Base-by-base conservation (phyloP, 116 monocot genomes). In the Dioscorea cayenensis region DNA sequence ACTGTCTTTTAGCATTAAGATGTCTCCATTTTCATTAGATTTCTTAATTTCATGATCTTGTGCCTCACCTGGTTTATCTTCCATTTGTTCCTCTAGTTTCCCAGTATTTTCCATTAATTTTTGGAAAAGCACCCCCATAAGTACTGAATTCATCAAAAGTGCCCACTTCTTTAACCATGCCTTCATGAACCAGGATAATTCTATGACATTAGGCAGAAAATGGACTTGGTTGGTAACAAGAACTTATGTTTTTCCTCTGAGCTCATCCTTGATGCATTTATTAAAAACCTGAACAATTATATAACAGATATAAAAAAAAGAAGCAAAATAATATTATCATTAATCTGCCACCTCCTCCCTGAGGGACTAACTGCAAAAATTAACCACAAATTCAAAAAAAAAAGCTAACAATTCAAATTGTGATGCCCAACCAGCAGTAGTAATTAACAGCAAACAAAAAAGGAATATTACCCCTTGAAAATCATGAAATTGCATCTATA, bases 51-150 rank as follows among this genome's bases (percentile, higher is more conserved):
- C 78, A 60, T 70, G 51, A 1, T 14, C 67, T 48, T 37, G 22
- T 49, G 73, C 74, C 36, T 82, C 87, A 77, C 21, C 73, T 62
- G 69, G 51, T 43, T 79, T 79, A 60, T 84, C 84, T 64, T 95
- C 95, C 50, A 76, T 36, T 64, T 86, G 88, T 51, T 97, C 96
- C 76, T 93, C 94, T 86, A 94, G 87, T 82, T 91, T 99, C 35
- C 99, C 99, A 77, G 99, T 94, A 99, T 91, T 99, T 84, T 99
- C 94, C 99, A 99, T 99, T 67, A 99, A 77, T 37, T 99, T 94
- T 77, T 91, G 88, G 71, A 99, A 99, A 29, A 94, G 75, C 4
- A 75, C n/a, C 60, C 23, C 99, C 99, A 79, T 67, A 74, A 35
- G 49, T 66, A 73, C 59, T 91, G 52, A 99, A 82, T 76, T 99